phyloP scores from a whole-genome alignment of 2,329 filamentous ascomycete genomes.

The Penicillium sp. region DNA sequence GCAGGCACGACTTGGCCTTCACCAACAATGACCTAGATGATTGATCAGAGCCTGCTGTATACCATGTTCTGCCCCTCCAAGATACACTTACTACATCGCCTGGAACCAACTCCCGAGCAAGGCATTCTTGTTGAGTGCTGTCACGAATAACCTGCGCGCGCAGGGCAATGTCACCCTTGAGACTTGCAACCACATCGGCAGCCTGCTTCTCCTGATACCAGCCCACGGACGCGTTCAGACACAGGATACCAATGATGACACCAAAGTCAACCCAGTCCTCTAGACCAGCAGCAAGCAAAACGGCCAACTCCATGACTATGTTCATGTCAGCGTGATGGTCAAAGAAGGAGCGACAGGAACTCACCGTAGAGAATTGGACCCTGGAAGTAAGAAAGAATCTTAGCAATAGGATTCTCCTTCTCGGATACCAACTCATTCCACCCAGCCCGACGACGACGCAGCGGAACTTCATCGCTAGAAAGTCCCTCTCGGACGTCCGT shows the following conservation, averaged over 20 bases:
- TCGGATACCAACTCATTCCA: slow-evolving; percentile 70
- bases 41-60: slow-evolving; percentile 12
- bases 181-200: slow-evolving; percentile 63
- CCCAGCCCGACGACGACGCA: slow-evolving; percentile 55
- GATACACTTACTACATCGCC: slow-evolving; percentile 59
- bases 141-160: slow-evolving; percentile 60
- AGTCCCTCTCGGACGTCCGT: slow-evolving; percentile 62
- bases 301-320: slow-evolving; percentile 63
- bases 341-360: not conserved
- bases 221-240: slow-evolving; percentile 66
- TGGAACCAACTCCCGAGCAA: slow-evolving; percentile 63
- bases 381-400: slow-evolving; percentile 65
- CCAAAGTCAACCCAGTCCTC: slow-evolving; percentile 68
- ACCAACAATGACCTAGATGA: slow-evolving; percentile 54
- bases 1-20: slow-evolving; percentile 64
- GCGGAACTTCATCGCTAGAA: slow-evolving; percentile 49
- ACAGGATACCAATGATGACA: slow-evolving; percentile 66
- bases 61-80: not conserved
- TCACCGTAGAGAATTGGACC: slow-evolving; percentile 43
- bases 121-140: slow-evolving; percentile 57
- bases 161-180: slow-evolving; percentile 73
- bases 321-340: slow-evolving; percentile 31
- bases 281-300: slow-evolving; percentile 63
- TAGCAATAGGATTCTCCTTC: slow-evolving; percentile 65
- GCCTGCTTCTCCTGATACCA: slow-evolving; percentile 78